Percentiles rank a stretch among this genome's conserved stretches.
Evolutionary conservation across 345 rosid species (phyloP).

Genomic region (Brassica juncea): DNA sequence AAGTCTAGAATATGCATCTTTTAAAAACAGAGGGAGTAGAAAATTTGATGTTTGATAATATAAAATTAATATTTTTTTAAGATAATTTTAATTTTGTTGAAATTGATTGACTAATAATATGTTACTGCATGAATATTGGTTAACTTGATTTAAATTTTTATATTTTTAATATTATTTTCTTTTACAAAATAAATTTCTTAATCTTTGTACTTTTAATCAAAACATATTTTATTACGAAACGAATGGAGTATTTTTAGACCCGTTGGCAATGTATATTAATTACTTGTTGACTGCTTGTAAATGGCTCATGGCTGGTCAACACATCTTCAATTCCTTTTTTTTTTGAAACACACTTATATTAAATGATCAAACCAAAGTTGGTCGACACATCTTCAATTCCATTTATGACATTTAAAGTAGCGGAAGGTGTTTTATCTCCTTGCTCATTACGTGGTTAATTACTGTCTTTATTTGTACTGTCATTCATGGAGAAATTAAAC

Average conservation of each 20-base stretch:
- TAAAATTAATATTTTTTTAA: background rate
- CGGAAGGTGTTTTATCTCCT: background rate
- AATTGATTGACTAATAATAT: background rate
- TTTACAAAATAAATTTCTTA: background rate
- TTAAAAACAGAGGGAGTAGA: too few species aligned
- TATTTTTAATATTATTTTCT: background rate
- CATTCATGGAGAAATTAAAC: too few species aligned
- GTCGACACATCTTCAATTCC: background rate
- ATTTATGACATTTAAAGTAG: background rate
- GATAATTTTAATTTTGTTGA: background rate
- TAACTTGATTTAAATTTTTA: background rate
- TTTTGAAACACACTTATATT: too few species aligned
- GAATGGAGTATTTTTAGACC: background rate
- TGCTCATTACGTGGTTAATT: background rate
- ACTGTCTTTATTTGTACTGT: background rate
- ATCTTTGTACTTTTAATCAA: background rate
- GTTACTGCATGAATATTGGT: background rate
- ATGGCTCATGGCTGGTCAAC: background rate
- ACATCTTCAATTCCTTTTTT: background rate
- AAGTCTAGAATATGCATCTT: too few species aligned
- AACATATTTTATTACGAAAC: background rate
- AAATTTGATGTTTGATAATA: background rate
- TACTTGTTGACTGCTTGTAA: background rate
- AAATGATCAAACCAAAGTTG: too few species aligned
- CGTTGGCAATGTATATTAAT: background rate